phyloP scores from a whole-genome alignment of 2,329 filamentous ascomycete species.

The Lasiodiplodia sp. region DNA sequence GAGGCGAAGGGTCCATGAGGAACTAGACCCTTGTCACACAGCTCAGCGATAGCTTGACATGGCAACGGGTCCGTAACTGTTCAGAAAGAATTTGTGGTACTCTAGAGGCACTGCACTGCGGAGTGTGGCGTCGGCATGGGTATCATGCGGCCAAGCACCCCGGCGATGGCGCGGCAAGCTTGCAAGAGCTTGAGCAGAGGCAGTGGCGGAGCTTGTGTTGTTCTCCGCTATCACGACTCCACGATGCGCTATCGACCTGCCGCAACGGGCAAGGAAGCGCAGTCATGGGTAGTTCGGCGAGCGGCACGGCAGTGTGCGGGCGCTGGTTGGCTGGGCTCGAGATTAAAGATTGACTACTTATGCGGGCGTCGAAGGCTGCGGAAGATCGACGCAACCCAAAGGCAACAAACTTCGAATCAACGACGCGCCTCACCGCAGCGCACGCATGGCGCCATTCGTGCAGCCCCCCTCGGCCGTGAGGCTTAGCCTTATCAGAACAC shows the following conservation, averaged over 20 bases:
- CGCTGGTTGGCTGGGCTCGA: conserved; percentile 8
- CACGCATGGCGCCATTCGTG: conserved; percentile 18
- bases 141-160: conserved; percentile 14
- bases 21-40: neutral
- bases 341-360: conserved; percentile 8
- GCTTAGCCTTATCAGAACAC: conserved; percentile 1
- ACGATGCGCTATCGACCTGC: conserved; percentile 23
- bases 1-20: neutral
- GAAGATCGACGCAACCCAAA: conserved; percentile 30
- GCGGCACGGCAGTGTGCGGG: conserved; percentile 1
- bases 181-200: conserved; percentile 10
- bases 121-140: neutral
- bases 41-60: neutral
- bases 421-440: neutral
- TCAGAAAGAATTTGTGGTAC: neutral
- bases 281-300: neutral
- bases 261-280: neutral
- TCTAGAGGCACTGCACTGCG: neutral
- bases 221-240: conserved; percentile 14
- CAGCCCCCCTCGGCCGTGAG: neutral
- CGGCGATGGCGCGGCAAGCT: conserved; percentile 14
- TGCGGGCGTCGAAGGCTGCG: conserved; percentile 25
- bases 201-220: conserved; percentile 15
- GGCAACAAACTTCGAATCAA: conserved; percentile 21
- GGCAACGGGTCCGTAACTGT: neutral